Evolutionary conservation across 345 rosid species (phyloP).

Genomic region (Eucalyptus erythrocorys): DNA sequence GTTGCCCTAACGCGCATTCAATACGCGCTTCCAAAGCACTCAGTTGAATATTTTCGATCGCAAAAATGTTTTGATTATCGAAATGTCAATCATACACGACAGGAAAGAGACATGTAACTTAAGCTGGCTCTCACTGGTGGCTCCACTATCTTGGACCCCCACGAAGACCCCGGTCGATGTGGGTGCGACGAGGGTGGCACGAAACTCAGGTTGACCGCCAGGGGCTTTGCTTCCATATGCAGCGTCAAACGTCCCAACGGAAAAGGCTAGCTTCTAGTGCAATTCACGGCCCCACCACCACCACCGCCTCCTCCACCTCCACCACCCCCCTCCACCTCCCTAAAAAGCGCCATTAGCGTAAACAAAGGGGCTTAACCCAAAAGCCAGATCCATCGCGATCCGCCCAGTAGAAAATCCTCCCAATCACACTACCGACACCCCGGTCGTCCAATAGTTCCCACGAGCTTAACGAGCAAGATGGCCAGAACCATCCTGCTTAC

Average conservation of each 20-base stretch:
- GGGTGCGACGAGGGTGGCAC: neutral
- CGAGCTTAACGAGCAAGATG: neutral
- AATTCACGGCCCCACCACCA: neutral
- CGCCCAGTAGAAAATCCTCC: neutral
- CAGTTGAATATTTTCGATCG: neutral
- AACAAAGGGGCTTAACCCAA: neutral
- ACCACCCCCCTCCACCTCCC: neutral
- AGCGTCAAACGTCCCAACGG: neutral
- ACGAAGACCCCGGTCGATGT: neutral
- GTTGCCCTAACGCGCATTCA: neutral
- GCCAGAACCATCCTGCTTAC: rapidly evolving
- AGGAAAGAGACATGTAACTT: neutral
- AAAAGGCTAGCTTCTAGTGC: neutral
- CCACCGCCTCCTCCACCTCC: neutral
- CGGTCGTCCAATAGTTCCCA: neutral
- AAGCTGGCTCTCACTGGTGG: neutral
- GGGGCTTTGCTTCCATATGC: neutral
- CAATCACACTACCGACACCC: neutral
- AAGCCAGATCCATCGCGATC: neutral
- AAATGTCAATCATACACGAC: neutral
- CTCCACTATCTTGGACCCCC: neutral
- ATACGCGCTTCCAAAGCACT: neutral
- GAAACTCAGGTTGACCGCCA: neutral
- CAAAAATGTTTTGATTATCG: neutral
- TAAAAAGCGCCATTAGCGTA: neutral